Evolutionary conservation across 441 rosid genomes (phyloP).

Genomic region (Gossypium lobatum): DNA sequence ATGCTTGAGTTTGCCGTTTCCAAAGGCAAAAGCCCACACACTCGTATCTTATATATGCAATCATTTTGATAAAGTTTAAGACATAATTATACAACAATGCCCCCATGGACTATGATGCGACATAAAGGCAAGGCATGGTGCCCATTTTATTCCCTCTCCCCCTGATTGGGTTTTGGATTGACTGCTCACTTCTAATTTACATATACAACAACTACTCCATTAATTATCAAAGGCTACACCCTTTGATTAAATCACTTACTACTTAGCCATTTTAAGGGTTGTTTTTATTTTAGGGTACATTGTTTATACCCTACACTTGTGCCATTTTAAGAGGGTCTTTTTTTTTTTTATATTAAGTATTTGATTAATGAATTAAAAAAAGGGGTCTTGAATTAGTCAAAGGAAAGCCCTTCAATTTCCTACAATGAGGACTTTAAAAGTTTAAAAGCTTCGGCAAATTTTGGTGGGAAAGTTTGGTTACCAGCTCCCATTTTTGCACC

Average conservation of each 20-base stretch:
- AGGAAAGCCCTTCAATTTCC: conserved; percentile 27
- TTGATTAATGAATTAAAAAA: not conserved
- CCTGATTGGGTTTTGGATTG: not conserved
- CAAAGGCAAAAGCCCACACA: conserved; percentile 15
- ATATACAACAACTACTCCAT: not conserved
- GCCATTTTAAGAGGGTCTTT: not conserved
- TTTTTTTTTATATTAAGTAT: not conserved
- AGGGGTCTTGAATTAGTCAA: conserved; percentile 39
- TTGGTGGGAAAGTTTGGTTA: conserved; percentile 48
- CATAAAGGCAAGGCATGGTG: not conserved
- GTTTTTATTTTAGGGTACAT: not conserved
- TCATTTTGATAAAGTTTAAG: conserved; percentile 19
- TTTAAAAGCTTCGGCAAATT: conserved; percentile 25
- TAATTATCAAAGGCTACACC: not conserved
- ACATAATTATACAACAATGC: conserved; percentile 15
- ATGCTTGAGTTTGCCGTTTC: conserved; percentile 20
- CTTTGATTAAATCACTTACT: not conserved
- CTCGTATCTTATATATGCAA: conserved; percentile 13
- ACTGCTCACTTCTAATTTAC: not conserved
- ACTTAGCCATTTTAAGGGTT: not conserved
- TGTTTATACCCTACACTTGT: conserved; percentile 1
- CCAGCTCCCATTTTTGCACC: conserved; percentile 48
- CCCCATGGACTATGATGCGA: conserved; percentile 4
- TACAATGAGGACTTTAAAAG: conserved; percentile 29
- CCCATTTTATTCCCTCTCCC: not conserved